Evolutionary conservation across 192 early-diverging fungal species (phyloP), one percentile per base, ranked within the genome.

Genomic region (Lobulomyces angularis): DNA sequence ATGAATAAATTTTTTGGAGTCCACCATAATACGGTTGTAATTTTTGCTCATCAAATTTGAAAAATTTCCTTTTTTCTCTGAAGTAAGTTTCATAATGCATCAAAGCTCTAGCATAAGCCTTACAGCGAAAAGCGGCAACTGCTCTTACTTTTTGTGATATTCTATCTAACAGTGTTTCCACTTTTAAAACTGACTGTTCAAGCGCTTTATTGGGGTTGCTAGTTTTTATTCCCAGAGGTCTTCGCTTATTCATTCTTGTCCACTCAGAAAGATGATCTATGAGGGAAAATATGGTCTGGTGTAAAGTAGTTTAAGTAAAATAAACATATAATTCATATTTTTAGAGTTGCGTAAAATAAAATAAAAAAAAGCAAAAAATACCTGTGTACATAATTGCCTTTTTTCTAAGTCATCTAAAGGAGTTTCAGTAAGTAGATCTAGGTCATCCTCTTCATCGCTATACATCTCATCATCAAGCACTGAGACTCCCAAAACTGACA

Each of bases 11-110:
- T 38, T 62, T 46, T 30, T 80, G 78, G 21, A 78, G 46, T 8
- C 65, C 43, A 5, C 49, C 53, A 37, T 78, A 81, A 37, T 55
- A 33, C n/a, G 38, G 34, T 43, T 74, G 65, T 58, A 47, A 52
- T 23, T 37, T 37, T 5, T 12, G 27, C 8, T 41, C 48, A 20
- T 36, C 25, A 24, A 31, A 35, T 1, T 42, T 40, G 23, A 9
- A 39, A 17, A 24, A 36, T 27, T 58, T 56, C 27, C 41, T 37
- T 35, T 47, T 35, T 5, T 49, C 41, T 5, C 79, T 55, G 14
- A 82, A 63, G 46, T 82, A 62, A 11, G 67, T 65, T 37, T 88
- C 85, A 30, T 66, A 77, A 34, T 88, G 80, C 28, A 79, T 35
- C 3, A 85, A 37, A 0, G 85, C 78, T 7, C 83, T 62, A 5